These are phyloP conservation scores for Catenaria anguillulae DNA, from an alignment of 371 early-diverging fungal genomes.

Conservation along the genomic window DNA sequence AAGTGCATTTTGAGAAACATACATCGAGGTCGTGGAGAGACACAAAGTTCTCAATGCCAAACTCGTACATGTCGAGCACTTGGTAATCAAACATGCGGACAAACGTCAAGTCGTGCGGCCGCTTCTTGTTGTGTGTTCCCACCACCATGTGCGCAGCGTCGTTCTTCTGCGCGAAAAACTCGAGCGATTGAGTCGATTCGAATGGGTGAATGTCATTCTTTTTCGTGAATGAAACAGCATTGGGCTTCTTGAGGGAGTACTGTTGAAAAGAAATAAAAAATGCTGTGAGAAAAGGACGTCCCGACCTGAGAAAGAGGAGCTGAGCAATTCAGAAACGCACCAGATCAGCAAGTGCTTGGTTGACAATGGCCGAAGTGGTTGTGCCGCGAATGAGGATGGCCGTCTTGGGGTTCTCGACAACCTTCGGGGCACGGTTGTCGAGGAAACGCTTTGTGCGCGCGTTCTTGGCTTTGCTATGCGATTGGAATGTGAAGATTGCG, in stretches of 20 bases:
- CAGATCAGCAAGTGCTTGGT: constrained; percentile 72
- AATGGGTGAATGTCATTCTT: constrained; percentile 93
- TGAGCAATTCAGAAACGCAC: too few species aligned
- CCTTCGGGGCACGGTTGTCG: constrained; percentile 76
- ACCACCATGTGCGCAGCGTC: constrained; percentile 78
- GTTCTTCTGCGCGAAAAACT: constrained; percentile 87
- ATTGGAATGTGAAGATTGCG: too few species aligned
- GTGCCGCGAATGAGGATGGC: constrained; percentile 76
- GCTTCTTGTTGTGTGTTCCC: constrained; percentile 86
- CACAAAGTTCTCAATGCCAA: constrained; percentile 55
- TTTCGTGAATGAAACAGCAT: constrained; percentile 72
- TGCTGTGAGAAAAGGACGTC: too few species aligned
- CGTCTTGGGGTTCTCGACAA: constrained; percentile 77
- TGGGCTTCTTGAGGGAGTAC: constrained; percentile 80
- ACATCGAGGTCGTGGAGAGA: constrained; percentile 56
- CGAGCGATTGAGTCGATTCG: constrained; percentile 76
- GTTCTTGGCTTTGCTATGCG: constrained; percentile 51
- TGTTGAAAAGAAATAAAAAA: too few species aligned
- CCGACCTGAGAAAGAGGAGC: too few species aligned
- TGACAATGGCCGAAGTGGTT: constrained; percentile 68
- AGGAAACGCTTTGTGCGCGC: constrained; percentile 71
- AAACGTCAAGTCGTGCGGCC: constrained; percentile 84
- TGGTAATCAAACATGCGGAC: constrained; percentile 82
- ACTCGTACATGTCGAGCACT: constrained; percentile 87
- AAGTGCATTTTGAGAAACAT: too few species aligned